phyloP scores from a whole-genome alignment of 2,329 filamentous ascomycete genomes.

The Diaporthe eres region DNA sequence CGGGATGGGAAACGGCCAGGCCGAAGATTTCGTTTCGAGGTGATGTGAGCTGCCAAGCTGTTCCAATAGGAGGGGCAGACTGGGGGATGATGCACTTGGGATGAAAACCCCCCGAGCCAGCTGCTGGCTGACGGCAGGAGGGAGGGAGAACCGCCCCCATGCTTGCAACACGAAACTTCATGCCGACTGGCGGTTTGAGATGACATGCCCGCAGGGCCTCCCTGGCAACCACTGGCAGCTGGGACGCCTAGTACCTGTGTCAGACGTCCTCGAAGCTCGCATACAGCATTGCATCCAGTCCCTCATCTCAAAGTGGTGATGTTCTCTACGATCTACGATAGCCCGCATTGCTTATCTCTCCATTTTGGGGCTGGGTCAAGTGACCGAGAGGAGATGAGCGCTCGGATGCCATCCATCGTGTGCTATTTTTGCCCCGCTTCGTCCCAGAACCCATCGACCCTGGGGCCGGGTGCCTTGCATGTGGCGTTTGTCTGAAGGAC shows the following conservation, averaged over 20 bases:
- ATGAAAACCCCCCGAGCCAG: conserved; percentile 25
- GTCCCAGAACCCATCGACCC: conserved; percentile 8
- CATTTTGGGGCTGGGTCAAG: conserved; percentile 12
- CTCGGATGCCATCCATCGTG: conserved; percentile 25
- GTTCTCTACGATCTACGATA: conserved; percentile 5
- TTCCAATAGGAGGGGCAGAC: conserved; percentile 27
- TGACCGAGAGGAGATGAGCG: conserved; percentile 25
- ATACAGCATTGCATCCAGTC: conserved; percentile 20
- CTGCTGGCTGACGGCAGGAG: conserved; percentile 4
- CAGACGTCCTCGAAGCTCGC: conserved; percentile 23
- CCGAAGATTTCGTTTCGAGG: conserved; percentile 28
- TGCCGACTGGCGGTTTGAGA: conserved; percentile 32
- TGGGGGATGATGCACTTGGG: conserved; percentile 23
- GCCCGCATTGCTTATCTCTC: conserved; percentile 6
- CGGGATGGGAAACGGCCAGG: conserved; percentile 17
- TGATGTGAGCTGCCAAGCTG: conserved; percentile 30
- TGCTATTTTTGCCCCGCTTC: conserved; percentile 30
- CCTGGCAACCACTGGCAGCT: conserved; percentile 9
- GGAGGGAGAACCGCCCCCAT: not conserved
- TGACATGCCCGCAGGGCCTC: conserved; percentile 12
- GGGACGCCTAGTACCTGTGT: conserved; percentile 3
- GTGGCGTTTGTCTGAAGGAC: conserved; percentile 23
- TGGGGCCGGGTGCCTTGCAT: conserved; percentile 31
- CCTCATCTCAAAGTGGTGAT: conserved; percentile 21
- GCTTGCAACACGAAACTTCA: conserved; percentile 28